phyloP scores from a whole-genome alignment of 2,329 filamentous ascomycete species.

The Penicillium sp. region DNA sequence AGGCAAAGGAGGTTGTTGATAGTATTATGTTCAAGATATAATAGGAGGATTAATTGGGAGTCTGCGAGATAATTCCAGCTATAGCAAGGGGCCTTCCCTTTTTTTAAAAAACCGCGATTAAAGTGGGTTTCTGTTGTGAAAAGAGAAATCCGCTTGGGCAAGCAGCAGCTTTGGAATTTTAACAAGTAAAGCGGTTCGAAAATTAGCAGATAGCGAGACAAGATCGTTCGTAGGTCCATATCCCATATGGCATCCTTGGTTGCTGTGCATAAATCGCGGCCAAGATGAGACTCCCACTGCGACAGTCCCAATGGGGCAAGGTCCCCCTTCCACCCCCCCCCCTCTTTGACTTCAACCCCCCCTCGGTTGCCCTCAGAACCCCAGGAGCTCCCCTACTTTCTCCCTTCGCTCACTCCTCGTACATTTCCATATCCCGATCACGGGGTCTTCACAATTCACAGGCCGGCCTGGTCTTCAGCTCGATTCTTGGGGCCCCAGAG shows the following conservation, averaged over 20 bases:
- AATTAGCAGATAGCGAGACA: too few relatives aligned
- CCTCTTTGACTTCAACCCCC: background rate
- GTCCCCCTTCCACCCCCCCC: slow-evolving; percentile 1
- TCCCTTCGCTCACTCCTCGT: background rate
- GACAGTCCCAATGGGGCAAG: slow-evolving; percentile 17
- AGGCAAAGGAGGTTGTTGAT: slow-evolving; percentile 7
- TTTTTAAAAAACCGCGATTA: too few relatives aligned
- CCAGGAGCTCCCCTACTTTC: background rate
- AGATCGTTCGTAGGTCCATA: too few relatives aligned
- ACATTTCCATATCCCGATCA: background rate
- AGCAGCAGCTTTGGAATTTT: too few relatives aligned
- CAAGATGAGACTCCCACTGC: background rate
- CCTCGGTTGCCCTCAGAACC: background rate
- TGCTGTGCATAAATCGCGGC: too few relatives aligned
- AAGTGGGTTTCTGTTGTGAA: too few relatives aligned
- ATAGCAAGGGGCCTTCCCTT: background rate
- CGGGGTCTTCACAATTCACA: slow-evolving; percentile 17
- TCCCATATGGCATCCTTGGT: background rate
- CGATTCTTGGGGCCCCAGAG: slow-evolving; percentile 32
- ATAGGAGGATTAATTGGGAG: background rate
- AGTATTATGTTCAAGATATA: slow-evolving; percentile 7
- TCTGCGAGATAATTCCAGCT: background rate
- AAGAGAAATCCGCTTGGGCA: too few relatives aligned
- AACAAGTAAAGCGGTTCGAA: too few relatives aligned
- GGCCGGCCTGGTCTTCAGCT: slow-evolving; percentile 25